phyloP scores from a whole-genome alignment of 2,329 filamentous ascomycete species.

The Rutstroemia sp. region DNA sequence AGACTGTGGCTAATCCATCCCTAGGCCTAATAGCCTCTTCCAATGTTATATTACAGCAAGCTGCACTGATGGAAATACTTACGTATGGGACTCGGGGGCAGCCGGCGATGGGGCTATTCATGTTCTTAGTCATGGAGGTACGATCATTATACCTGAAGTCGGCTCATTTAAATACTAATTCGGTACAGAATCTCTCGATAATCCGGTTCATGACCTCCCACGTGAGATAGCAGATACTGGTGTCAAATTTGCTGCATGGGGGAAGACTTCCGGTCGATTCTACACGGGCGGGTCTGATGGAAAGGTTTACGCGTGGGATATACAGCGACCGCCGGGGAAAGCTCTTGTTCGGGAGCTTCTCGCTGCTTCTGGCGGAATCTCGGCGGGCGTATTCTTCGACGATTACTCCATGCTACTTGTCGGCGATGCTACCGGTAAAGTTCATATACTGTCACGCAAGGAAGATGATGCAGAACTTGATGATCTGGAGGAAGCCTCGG shows the following conservation, averaged over 20 bases:
- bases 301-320: constrained; percentile 55
- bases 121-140: constrained; percentile 44
- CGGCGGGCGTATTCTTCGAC: constrained; percentile 50
- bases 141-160: background rate
- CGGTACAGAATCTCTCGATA: constrained; percentile 24
- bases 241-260: constrained; percentile 58
- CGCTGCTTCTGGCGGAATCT: constrained; percentile 48
- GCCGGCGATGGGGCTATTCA: constrained; percentile 49
- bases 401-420: constrained; percentile 48
- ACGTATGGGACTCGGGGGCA: constrained; percentile 53
- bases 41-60: constrained; percentile 51
- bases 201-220: constrained; percentile 22
- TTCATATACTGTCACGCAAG: constrained; percentile 44
- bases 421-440: constrained; percentile 53
- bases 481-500: constrained; percentile 10
- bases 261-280: constrained; percentile 45
- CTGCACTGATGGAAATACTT: constrained; percentile 54
- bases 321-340: constrained; percentile 35
- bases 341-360: constrained; percentile 47
- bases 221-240: constrained; percentile 51
- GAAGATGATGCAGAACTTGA: constrained; percentile 33
- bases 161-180: constrained; percentile 6
- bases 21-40: constrained; percentile 41
- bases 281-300: constrained; percentile 60
- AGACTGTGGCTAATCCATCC: constrained; percentile 19